Evolutionary conservation across 2,329 filamentous ascomycete species (phyloP).

Genomic region (Corinectria fuckeliana): DNA sequence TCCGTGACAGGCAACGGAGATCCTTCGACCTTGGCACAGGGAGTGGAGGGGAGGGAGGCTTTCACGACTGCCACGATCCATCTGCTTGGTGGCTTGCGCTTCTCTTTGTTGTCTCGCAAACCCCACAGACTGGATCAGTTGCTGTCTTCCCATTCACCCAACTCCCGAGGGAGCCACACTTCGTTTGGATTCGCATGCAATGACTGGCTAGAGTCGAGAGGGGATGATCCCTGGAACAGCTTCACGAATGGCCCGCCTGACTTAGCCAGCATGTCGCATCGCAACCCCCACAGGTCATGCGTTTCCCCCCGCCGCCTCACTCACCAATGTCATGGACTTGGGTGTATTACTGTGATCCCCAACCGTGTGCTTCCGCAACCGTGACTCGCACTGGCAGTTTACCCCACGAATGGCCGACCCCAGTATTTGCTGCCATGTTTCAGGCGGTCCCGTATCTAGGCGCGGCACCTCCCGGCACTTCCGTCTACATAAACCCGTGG

Average conservation of each 20-base stretch:
- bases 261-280: conserved; percentile 10
- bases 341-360: conserved; percentile 11
- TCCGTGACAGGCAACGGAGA: conserved; percentile 6
- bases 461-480: conserved; percentile 23
- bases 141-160: neutral
- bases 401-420: neutral
- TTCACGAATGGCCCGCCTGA: conserved; percentile 27
- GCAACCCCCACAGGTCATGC: conserved; percentile 25
- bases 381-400: conserved; percentile 1
- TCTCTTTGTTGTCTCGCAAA: conserved; percentile 14
- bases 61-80: neutral
- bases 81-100: conserved; percentile 15
- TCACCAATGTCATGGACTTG: neutral
- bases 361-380: conserved; percentile 7
- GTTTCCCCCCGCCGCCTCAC: neutral
- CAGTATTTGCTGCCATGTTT: neutral
- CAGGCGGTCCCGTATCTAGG: conserved; percentile 28
- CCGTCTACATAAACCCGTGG: conserved; percentile 24
- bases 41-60: neutral
- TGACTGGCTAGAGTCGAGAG: conserved; percentile 20
- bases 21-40: neutral
- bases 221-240: neutral
- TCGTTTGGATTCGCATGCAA: neutral
- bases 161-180: conserved; percentile 7
- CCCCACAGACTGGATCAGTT: conserved; percentile 19